Evolutionary conservation across 345 rosid genomes (phyloP).

Genomic region (Aquilaria malaccensis): DNA sequence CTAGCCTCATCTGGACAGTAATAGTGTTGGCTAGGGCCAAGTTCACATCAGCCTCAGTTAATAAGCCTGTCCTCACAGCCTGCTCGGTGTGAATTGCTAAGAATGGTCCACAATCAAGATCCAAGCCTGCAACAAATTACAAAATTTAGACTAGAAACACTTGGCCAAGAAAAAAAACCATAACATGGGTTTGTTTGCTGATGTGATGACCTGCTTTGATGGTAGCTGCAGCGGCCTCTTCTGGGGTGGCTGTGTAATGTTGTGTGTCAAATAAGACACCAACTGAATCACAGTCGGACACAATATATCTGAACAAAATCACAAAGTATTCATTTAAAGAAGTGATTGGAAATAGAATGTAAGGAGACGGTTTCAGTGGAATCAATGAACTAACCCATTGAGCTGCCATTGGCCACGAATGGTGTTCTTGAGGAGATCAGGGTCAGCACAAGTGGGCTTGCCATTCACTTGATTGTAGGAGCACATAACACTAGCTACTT

Average conservation of each 20-base stretch:
- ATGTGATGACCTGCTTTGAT: constrained; percentile 58
- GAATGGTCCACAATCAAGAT: constrained; percentile 90
- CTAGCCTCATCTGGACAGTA: constrained; percentile 89
- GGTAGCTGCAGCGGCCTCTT: constrained; percentile 76
- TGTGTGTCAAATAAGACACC: constrained; percentile 65
- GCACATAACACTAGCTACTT: constrained; percentile 94
- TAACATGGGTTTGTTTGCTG: neutral
- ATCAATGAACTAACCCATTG: constrained; percentile 44
- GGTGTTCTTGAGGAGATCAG: constrained; percentile 59
- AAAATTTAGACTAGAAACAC: neutral
- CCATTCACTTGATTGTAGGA: constrained; percentile 97
- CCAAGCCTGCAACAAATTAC: constrained; percentile 41
- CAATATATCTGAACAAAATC: constrained; percentile 53
- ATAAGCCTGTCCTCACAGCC: constrained; percentile 45
- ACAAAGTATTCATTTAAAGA: neutral
- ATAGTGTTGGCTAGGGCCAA: constrained; percentile 69
- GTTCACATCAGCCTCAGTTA: constrained; percentile 46
- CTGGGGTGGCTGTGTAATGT: constrained; percentile 70
- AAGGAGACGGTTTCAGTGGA: neutral
- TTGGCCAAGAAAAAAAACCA: neutral
- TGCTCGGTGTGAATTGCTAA: constrained; percentile 59
- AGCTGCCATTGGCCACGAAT: constrained; percentile 92
- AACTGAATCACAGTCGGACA: constrained; percentile 90
- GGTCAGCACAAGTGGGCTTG: constrained; percentile 91
- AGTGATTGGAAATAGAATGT: neutral